These are phyloP conservation scores for Ilyonectria mors-panacis DNA, from an alignment of 2,329 filamentous ascomycete genomes.

Conservation along the genomic window DNA sequence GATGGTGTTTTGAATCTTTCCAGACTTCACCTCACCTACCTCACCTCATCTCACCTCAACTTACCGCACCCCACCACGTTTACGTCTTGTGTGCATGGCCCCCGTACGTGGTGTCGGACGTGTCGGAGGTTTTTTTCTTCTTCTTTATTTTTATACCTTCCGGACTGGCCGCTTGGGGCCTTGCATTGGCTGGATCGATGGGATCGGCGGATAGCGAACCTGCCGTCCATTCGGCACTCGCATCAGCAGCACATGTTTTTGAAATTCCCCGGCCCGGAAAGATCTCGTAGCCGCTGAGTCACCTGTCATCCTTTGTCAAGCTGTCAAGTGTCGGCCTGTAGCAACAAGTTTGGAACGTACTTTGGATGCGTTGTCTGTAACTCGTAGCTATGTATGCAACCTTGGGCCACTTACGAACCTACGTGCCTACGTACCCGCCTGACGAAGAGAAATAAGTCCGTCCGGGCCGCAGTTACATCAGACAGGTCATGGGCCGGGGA, in stretches of 20 bases:
- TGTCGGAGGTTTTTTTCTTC: constrained; percentile 10
- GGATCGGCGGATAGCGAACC: constrained; percentile 4
- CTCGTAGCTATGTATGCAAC: constrained; percentile 20
- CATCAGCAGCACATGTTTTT: constrained; percentile 15
- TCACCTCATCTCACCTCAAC: constrained; percentile 12
- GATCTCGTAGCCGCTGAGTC: constrained; percentile 8
- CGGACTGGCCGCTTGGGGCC: not conserved
- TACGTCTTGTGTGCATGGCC: not conserved
- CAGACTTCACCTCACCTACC: not conserved
- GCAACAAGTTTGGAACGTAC: constrained; percentile 7
- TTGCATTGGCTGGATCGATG: constrained; percentile 18
- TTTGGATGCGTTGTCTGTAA: constrained; percentile 7
- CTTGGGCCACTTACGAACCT: constrained; percentile 7
- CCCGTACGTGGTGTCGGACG: constrained; percentile 3
- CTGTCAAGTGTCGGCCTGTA: constrained; percentile 1
- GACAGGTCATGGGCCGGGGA: not conserved
- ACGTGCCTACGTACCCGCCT: constrained; percentile 1
- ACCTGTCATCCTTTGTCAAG: not conserved
- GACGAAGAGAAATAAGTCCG: not conserved
- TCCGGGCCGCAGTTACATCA: constrained; percentile 17
- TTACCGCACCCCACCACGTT: not conserved
- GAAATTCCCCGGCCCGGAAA: constrained; percentile 23
- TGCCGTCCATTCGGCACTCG: constrained; percentile 4
- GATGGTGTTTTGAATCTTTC: not conserved
- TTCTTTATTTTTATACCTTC: constrained; percentile 16